Base-by-base conservation (phyloP, 495 filamentous ascomycete species). In the Penicillium subrubescens region DNA sequence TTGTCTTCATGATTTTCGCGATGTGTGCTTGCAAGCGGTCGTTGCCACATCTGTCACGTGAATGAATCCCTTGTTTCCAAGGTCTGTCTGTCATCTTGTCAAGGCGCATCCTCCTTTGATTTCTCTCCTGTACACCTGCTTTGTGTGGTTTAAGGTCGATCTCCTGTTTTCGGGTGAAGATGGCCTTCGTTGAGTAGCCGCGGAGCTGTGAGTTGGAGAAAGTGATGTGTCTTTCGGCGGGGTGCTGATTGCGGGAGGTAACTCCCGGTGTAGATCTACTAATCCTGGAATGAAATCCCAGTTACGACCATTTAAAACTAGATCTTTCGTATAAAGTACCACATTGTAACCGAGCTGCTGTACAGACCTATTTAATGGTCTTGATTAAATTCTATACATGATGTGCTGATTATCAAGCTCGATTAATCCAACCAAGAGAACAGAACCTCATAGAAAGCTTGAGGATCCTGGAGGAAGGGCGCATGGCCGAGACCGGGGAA, bases 11-110 rank as follows among this genome's bases (percentile, higher is more conserved):
- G 71, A 71, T 73, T 48, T 23, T 66, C 60, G 64, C 59, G 68
- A 71, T 72, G 66, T 74, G 70, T 70, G 61, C 67, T 67, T 74
- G 72, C 71, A 73, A 78, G 77, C 75, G 71, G 70, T 78, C 65
- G 62, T 71, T 62, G 66, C 68, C 71, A 72, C 68, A 70, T 67
- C 61, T 61, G 64, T 73, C 72, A 71, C 71, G 68, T 75, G 71
- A 68, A 68, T 66, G 64, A 33, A 71, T 74, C 64, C 66, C 64
- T 66, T 71, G 64, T 67, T 67, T 61, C 44, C 25, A 61, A 60
- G 67, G 57, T 62, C 54, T 39, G 46, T 63, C 48, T 54, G 27
- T 50, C 55, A 61, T 51, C 59, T n/a, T 62, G 59, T 60, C 51
- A n/a, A 60, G 43, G 43, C 27, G 7, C n/a, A 33, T 15, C n/a